These are phyloP conservation scores for Trichoderma pleuroti DNA, from an alignment of 2,329 filamentous ascomycete species.

Conservation along the genomic window DNA sequence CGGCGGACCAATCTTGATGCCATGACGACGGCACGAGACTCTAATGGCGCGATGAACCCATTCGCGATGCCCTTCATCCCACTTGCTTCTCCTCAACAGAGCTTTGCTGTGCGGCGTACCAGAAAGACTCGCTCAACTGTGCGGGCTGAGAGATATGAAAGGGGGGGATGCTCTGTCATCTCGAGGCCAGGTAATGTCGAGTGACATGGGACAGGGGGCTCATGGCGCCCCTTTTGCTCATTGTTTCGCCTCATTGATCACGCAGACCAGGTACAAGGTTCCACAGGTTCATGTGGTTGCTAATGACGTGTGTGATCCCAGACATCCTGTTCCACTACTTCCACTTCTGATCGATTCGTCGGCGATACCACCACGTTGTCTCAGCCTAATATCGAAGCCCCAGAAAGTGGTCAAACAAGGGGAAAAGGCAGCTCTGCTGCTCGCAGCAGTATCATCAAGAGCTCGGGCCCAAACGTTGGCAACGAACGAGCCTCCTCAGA, in stretches of 20 bases:
- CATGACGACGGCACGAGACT: not conserved
- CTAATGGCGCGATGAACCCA: constrained; percentile 32
- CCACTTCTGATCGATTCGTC: not conserved
- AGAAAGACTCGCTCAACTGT: not conserved
- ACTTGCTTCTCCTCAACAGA: constrained; percentile 4
- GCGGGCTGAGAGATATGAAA: not conserved
- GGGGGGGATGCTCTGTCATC: not conserved
- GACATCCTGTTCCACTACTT: not conserved
- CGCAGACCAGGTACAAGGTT: constrained; percentile 7
- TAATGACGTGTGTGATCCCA: not conserved
- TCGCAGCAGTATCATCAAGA: not conserved
- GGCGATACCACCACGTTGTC: not conserved
- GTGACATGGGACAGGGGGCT: not conserved
- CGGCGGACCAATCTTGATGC: not conserved
- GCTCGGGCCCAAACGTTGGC: not conserved
- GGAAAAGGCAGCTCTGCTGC: no score
- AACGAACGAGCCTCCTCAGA: not conserved
- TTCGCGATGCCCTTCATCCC: constrained; percentile 29
- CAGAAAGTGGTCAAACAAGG: not conserved
- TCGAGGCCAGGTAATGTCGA: not conserved
- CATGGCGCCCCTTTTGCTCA: not conserved
- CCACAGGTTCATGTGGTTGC: constrained; percentile 4
- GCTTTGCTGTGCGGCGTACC: not conserved
- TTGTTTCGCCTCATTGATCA: not conserved
- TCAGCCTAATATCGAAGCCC: not conserved